A percentile compares a stretch with the other conserved stretches of the same genome.
Conservation (phyloP, 345 rosid genomes). For the Luvunga scandens region DNA sequence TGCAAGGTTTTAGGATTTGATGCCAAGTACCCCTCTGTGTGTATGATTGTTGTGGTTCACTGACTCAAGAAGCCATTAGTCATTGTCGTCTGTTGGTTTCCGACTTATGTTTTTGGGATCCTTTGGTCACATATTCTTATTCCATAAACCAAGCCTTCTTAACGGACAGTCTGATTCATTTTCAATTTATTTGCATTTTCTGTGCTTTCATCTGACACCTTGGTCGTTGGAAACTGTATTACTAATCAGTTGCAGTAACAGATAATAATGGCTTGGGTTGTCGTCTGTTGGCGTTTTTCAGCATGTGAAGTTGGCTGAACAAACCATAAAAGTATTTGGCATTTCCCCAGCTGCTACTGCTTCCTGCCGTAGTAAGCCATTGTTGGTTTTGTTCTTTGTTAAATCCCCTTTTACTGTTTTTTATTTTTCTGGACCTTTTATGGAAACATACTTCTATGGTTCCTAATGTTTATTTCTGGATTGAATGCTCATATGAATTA, state of each 20-base stretch:
- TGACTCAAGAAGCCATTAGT: neutral
- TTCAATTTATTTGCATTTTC: neutral
- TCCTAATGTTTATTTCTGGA: neutral
- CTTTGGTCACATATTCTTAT: neutral
- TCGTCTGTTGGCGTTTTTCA: neutral
- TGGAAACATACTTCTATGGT: neutral
- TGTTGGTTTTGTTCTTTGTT: neutral
- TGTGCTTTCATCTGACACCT: neutral
- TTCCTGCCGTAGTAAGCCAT: neutral
- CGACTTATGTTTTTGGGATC: neutral
- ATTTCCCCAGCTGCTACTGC: neutral
- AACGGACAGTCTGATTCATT: neutral
- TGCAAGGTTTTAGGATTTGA: neutral
- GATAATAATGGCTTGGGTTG: neutral
- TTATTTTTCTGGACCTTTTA: neutral
- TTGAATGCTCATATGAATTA: neutral
- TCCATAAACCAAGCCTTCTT: neutral
- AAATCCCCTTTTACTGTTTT: too few relatives aligned
- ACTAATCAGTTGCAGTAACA: neutral
- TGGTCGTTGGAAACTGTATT: neutral
- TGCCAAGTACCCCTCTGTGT: neutral
- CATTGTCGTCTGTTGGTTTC: neutral
- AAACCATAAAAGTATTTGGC: neutral
- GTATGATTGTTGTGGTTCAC: neutral
- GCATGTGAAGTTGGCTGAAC: slow-evolving; percentile 1